These are phyloP conservation scores for Pisolithus tinctorius DNA, from an alignment of 768 basidiomycete species.

Conservation along the genomic window DNA sequence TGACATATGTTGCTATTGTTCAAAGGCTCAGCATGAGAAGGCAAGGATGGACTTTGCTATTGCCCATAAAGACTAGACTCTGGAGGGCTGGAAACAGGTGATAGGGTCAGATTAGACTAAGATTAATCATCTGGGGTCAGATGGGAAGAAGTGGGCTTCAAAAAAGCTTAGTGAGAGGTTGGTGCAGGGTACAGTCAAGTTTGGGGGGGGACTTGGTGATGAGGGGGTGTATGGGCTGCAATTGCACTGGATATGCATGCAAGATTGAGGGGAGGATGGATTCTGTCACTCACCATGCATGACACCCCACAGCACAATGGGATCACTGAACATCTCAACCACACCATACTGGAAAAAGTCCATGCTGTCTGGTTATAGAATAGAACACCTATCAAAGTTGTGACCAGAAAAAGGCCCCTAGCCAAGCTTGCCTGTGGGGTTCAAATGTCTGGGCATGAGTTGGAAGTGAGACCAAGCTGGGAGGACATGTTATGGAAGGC, in stretches of 20 bases:
- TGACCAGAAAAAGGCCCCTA: no score
- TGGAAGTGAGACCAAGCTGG: no score
- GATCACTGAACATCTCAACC: no score
- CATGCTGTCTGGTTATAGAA: no score
- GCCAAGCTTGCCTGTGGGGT: no score
- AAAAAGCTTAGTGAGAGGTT: not conserved
- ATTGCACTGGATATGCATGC: not conserved
- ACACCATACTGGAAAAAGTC: no score
- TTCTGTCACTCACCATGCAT: no score
- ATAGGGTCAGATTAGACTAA: constrained; percentile 22
- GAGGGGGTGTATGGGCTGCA: not conserved
- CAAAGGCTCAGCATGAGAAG: not conserved
- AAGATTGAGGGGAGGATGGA: not conserved
- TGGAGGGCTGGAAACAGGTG: constrained; percentile 15
- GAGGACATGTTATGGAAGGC: no score
- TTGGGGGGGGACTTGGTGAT: not conserved
- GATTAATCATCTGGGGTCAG: constrained; percentile 26
- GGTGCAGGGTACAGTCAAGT: not conserved
- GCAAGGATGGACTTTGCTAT: constrained; percentile 6
- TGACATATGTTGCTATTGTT: no score
- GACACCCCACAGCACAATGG: no score
- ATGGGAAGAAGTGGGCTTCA: constrained; percentile 15
- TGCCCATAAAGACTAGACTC: constrained; percentile 7
- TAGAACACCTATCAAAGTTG: no score
- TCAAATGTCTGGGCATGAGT: no score